Evolutionary conservation across 305 asterid species (phyloP), one percentile per base, ranked within the genome.

Genomic region (Nicotiana rustica): DNA sequence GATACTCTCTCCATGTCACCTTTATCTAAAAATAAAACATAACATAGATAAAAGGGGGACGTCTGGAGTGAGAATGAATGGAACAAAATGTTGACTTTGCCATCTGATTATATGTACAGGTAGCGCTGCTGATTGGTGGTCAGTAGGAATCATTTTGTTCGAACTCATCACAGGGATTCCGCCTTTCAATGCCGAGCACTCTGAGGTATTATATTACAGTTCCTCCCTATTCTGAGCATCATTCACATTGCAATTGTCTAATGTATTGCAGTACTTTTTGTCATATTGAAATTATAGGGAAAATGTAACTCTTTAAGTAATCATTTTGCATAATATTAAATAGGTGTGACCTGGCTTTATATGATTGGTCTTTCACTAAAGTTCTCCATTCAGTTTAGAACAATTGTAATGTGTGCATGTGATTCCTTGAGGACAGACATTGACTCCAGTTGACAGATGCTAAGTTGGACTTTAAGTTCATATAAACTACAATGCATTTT

Each of bases 121-220:
- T 89, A 87, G 86, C 78, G 93, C 98, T 82, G 92, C 94, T 31
- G 98, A 95, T 88, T 95, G 98, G 98, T 95, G 98, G 98, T 95
- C 98, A 5, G 97, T 91, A 56, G 98, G 98, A 82, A 90, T 92
- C 67, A 84, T 95, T 83, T 88, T 95, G 61, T 93, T 92, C 86
- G 98, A 95, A 86, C 85, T 95, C 75, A 85, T 93, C 68, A 90
- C 94, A 67, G 98, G 98, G 87, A 83, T 90, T 60, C 98, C 98
- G 17, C 98, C 97, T 78, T 95, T 95, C 87, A 91, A 82, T 85
- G 93, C 97, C 25, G 95, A 92, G 85, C 89, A 91, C 85, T 94
- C 98, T 36, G 97, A 95, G 98, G 98, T 95, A 93, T 56, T 67
- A 66, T 87, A 64, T 61, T 56, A 56, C 66, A 15, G 66, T 55